Evolutionary conservation across 176 grass and related monocot species (phyloP).

Genomic region (Thinopyrum elongatum): DNA sequence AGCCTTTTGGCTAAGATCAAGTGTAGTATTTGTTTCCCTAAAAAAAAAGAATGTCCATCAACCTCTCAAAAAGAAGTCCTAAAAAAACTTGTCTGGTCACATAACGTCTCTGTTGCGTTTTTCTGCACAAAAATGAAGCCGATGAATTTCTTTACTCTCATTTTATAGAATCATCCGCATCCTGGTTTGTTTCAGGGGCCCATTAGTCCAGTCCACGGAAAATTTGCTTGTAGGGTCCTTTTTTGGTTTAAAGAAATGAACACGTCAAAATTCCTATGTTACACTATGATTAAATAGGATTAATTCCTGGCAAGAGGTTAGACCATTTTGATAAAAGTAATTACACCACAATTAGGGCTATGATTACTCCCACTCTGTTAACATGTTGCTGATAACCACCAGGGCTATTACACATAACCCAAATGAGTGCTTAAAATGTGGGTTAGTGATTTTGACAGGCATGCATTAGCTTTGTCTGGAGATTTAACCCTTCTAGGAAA

Average conservation of each 20-base stretch:
- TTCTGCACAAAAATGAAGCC: too few relatives aligned
- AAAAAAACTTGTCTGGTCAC: not conserved
- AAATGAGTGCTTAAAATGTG: not conserved
- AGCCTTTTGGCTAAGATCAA: constrained; percentile 77
- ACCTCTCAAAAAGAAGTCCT: too few relatives aligned
- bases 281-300: not conserved
- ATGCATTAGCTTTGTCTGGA: not conserved
- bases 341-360: not conserved
- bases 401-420: not conserved
- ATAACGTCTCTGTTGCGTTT: too few relatives aligned
- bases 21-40: constrained; percentile 54
- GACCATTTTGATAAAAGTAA: not conserved
- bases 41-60: too few relatives aligned
- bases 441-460: not conserved
- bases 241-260: not conserved
- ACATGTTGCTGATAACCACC: not conserved
- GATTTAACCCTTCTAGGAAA: not conserved
- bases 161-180: too few relatives aligned
- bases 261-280: not conserved
- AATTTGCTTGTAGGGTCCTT: not conserved
- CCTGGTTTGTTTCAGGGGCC: too few relatives aligned
- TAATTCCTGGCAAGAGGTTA: not conserved
- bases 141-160: too few relatives aligned
- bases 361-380: not conserved
- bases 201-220: not conserved